A percentile compares a stretch with the other conserved stretches of the same genome.
phyloP scores from a whole-genome alignment of 2,329 filamentous ascomycete genomes.

The Hawksworthiomyces lignivorus region DNA sequence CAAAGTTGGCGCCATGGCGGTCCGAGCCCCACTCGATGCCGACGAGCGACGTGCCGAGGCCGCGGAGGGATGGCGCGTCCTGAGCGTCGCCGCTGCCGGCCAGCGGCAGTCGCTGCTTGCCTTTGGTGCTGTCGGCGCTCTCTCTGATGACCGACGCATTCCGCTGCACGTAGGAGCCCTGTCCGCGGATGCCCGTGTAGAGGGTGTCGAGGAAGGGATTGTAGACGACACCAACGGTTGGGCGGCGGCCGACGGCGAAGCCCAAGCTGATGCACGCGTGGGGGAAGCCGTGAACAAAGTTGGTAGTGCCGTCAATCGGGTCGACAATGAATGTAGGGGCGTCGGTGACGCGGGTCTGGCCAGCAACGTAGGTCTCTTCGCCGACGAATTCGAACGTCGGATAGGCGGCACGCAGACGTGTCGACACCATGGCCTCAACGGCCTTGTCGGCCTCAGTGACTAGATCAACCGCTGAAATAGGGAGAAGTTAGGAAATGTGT shows the following conservation, averaged over 20 bases:
- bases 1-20: constrained; percentile 62
- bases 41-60: constrained; percentile 57
- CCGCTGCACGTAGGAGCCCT: constrained; percentile 54
- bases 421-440: constrained; percentile 55
- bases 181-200: constrained; percentile 60
- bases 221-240: constrained; percentile 68
- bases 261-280: constrained; percentile 71
- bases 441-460: constrained; percentile 62
- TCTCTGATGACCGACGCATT: constrained; percentile 32
- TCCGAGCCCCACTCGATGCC: constrained; percentile 68
- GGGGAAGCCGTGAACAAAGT: constrained; percentile 72
- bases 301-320: constrained; percentile 75
- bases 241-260: constrained; percentile 53
- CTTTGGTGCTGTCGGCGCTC: constrained; percentile 6
- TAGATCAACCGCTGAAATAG: constrained; percentile 52
- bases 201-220: constrained; percentile 67
- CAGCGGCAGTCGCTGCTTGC: constrained; percentile 29
- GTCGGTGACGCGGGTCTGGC: constrained; percentile 49
- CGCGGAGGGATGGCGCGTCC: constrained; percentile 47
- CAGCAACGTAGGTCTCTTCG: constrained; percentile 68
- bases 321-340: constrained; percentile 74
- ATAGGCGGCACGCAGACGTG: constrained; percentile 42
- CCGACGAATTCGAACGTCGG: constrained; percentile 59
- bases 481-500: too few relatives aligned
- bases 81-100: constrained; percentile 26